phyloP scores from a whole-genome alignment of 2,329 filamentous ascomycete genomes.

The Mycosphaerelloides madeirae region DNA sequence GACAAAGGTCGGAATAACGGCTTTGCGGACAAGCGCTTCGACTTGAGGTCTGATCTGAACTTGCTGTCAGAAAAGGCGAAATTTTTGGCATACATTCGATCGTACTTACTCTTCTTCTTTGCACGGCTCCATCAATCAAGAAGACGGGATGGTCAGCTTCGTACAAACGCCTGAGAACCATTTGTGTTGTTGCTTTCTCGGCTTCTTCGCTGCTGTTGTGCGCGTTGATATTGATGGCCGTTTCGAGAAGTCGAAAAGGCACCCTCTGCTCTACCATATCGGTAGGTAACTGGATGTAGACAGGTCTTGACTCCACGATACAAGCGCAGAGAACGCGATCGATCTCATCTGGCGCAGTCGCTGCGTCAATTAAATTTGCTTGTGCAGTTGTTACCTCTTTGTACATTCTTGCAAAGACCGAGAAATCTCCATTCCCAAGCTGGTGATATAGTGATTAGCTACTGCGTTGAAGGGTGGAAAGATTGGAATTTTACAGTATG shows the following conservation, averaged over 20 bases:
- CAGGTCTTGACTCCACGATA: slow-evolving; percentile 67
- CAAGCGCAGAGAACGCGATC: slow-evolving; percentile 73
- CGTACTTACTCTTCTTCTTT: too few relatives aligned
- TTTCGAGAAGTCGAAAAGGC: slow-evolving; percentile 66
- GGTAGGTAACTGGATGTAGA: slow-evolving; percentile 81
- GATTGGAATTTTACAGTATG: too few relatives aligned
- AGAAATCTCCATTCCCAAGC: slow-evolving; percentile 2
- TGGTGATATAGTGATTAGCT: too few relatives aligned
- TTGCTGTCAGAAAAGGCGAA: too few relatives aligned
- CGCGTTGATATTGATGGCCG: slow-evolving; percentile 62
- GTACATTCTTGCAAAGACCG: slow-evolving; percentile 1
- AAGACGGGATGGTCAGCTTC: slow-evolving; percentile 71
- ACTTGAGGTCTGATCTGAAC: slow-evolving; percentile 64
- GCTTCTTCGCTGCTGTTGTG: slow-evolving; percentile 63
- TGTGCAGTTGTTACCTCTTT: slow-evolving; percentile 66
- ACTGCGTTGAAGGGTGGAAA: too few relatives aligned
- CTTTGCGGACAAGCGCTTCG: slow-evolving; percentile 66
- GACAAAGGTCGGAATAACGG: slow-evolving; percentile 75
- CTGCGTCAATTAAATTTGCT: slow-evolving; percentile 63
- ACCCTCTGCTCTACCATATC: slow-evolving; percentile 75
- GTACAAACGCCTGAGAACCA: slow-evolving; percentile 68
- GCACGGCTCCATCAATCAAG: slow-evolving; percentile 75
- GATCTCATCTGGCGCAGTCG: slow-evolving; percentile 67
- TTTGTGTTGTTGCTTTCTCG: slow-evolving; percentile 77
- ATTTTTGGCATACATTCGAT: too few relatives aligned